phyloP scores from a whole-genome alignment of 805 yeast species.

The Saitoella complicata region DNA sequence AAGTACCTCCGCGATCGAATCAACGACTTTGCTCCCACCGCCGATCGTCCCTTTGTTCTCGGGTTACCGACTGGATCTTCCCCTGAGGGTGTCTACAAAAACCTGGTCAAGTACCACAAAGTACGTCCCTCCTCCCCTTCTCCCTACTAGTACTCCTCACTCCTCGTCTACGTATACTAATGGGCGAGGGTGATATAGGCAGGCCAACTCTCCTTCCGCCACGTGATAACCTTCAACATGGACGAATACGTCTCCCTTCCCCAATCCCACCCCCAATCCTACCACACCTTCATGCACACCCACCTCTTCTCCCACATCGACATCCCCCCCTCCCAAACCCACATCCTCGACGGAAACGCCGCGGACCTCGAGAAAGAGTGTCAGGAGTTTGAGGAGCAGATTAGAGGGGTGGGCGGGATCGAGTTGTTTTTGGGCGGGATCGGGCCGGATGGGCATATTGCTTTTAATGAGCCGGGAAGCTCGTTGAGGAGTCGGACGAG shows the following conservation, averaged over 20 bases:
- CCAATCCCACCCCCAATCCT: slow-evolving; percentile 34
- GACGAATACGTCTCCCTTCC: slow-evolving; percentile 39
- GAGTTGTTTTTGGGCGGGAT: slow-evolving; percentile 42
- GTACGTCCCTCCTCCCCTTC: too few species aligned
- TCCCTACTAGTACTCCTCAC: too few species aligned
- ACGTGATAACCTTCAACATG: slow-evolving; percentile 47
- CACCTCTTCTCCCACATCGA: slow-evolving; percentile 41
- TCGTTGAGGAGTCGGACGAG: slow-evolving; percentile 31
- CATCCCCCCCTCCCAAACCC: slow-evolving; percentile 34
- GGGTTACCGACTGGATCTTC: slow-evolving; percentile 51
- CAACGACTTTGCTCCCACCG: slow-evolving; percentile 30
- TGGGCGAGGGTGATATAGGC: neutral
- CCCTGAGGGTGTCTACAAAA: slow-evolving; percentile 38
- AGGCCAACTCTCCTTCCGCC: slow-evolving; percentile 30
- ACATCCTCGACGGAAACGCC: slow-evolving; percentile 38
- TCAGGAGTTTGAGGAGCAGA: slow-evolving; percentile 30
- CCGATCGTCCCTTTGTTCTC: slow-evolving; percentile 29
- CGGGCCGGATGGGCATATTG: slow-evolving; percentile 47
- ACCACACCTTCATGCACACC: slow-evolving; percentile 41
- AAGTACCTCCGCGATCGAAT: slow-evolving; percentile 30
- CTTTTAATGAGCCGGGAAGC: slow-evolving; percentile 46
- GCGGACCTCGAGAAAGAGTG: slow-evolving; percentile 32
- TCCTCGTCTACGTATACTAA: too few species aligned
- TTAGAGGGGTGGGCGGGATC: slow-evolving; percentile 32
- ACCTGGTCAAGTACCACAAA: slow-evolving; percentile 30